These are phyloP conservation scores for Paramyrothecium sp. DNA, from an alignment of 2,329 filamentous ascomycete species.

Conservation along the genomic window DNA sequence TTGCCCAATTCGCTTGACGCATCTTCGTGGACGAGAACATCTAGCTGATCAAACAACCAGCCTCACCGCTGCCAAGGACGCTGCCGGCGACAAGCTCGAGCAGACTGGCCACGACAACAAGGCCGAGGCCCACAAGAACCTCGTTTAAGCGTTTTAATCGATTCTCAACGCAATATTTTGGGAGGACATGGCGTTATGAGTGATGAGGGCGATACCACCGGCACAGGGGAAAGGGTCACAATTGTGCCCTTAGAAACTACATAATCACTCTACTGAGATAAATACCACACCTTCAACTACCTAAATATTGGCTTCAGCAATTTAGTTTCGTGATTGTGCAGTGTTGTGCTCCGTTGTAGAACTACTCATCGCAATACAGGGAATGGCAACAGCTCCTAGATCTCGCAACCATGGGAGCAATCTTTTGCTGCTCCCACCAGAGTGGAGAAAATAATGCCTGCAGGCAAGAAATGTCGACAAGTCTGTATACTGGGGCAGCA, in stretches of 20 bases:
- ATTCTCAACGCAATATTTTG: not conserved
- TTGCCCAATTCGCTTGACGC: too few species aligned
- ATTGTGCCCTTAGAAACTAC: not conserved
- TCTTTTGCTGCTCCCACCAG: too few species aligned
- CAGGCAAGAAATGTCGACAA: too few species aligned
- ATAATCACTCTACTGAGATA: not conserved
- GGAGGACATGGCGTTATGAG: not conserved
- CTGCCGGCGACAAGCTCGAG: slow-evolving; percentile 46
- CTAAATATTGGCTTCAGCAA: too few species aligned
- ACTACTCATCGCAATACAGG: too few species aligned
- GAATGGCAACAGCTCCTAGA: too few species aligned
- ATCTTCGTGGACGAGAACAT: not conserved
- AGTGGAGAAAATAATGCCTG: too few species aligned
- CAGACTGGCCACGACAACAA: slow-evolving; percentile 38
- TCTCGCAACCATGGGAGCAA: too few species aligned
- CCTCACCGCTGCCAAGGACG: slow-evolving; percentile 46
- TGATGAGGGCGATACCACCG: not conserved
- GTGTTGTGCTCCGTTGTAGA: too few species aligned
- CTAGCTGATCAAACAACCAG: slow-evolving; percentile 31
- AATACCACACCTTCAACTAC: too few species aligned
- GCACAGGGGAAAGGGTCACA: not conserved
- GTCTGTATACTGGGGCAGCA: too few species aligned
- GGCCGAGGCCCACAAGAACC: slow-evolving; percentile 40
- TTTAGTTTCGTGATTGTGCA: too few species aligned
- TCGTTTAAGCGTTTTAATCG: not conserved